phyloP scores from a whole-genome alignment of 148 eudicot species.

The Cornus kousa region DNA sequence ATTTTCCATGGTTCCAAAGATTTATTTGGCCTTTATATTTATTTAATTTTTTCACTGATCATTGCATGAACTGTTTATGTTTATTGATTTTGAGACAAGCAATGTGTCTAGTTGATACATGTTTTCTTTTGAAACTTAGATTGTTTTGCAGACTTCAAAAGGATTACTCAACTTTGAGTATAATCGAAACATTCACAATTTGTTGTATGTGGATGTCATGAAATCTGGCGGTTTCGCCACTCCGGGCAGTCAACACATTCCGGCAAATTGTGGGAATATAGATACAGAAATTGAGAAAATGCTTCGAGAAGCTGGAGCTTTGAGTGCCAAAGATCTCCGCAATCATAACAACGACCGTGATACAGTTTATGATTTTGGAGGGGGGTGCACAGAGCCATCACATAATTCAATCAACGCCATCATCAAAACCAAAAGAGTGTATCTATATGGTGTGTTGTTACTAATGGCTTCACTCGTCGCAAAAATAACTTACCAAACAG shows the following conservation, averaged over 20 bases:
- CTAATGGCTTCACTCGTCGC: background rate
- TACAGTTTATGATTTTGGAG: too few species aligned
- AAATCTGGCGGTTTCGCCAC: background rate
- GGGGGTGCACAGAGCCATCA: too few species aligned
- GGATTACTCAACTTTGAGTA: background rate
- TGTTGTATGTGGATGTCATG: background rate
- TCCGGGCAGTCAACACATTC: background rate
- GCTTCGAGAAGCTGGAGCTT: background rate
- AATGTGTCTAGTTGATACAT: too few species aligned
- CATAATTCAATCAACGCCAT: too few species aligned
- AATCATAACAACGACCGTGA: too few species aligned
- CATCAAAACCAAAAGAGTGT: too few species aligned
- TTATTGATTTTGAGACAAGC: too few species aligned
- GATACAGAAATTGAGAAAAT: background rate
- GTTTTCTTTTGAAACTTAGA: too few species aligned
- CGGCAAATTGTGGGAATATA: background rate
- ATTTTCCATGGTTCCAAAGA: too few species aligned
- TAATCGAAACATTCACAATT: background rate
- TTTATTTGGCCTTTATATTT: too few species aligned
- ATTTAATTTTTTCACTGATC: too few species aligned
- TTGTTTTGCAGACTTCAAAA: background rate
- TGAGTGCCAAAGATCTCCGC: background rate
- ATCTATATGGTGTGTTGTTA: background rate
- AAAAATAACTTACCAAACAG: background rate
- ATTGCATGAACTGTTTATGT: too few species aligned